These are phyloP conservation scores for Thalassia testudinum DNA, from an alignment of 116 monocot genomes.

Conservation along the genomic window DNA sequence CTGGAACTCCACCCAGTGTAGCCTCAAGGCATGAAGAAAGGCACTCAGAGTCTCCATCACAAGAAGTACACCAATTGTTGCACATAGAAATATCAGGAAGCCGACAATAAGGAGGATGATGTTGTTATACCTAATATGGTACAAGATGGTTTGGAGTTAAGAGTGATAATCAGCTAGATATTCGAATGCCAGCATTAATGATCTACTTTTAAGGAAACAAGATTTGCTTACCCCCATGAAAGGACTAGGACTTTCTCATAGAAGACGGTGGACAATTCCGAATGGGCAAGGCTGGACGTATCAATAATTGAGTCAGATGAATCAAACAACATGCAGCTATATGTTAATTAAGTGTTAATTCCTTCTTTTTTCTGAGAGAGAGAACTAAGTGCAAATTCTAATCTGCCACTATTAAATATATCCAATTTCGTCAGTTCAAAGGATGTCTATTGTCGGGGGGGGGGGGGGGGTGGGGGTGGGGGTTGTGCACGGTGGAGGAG, in stretches of 20 bases:
- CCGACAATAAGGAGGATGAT: constrained; percentile 64
- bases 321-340: too few species aligned
- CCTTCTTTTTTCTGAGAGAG: too few species aligned
- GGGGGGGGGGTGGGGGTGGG: too few species aligned
- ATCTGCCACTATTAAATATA: too few species aligned
- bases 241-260: constrained; percentile 94
- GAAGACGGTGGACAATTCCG: constrained; percentile 83
- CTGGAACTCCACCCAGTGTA: constrained; percentile 99
- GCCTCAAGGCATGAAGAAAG: constrained; percentile 95
- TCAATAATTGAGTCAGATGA: too few species aligned
- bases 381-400: too few species aligned
- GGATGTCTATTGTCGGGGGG: too few species aligned
- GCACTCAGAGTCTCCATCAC: constrained; percentile 99
- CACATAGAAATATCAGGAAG: constrained; percentile 57
- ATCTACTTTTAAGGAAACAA: background rate
- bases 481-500: too few species aligned
- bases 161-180: background rate
- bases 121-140: constrained; percentile 62
- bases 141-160: background rate
- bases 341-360: too few species aligned
- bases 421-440: too few species aligned
- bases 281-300: constrained; percentile 75
- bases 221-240: constrained; percentile 73
- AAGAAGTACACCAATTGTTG: constrained; percentile 83
- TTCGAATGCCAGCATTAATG: background rate